Evolutionary conservation across 768 basidiomycete genomes (phyloP).

Genomic region (Mycena polygramma): DNA sequence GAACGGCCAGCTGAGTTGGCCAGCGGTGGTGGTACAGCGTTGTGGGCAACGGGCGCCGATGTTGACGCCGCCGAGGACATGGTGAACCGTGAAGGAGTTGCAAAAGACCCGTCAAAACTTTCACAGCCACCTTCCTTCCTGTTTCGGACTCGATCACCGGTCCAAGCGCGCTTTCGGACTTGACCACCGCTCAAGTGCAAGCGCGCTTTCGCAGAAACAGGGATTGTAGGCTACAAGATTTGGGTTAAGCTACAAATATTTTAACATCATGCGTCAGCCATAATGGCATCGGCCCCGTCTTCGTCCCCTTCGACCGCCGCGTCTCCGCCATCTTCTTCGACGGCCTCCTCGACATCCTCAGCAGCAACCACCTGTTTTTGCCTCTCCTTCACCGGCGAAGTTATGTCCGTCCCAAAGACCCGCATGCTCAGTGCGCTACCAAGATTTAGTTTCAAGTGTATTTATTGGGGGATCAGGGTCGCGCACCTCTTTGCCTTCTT

Average conservation of each 20-base stretch:
- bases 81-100: not conserved
- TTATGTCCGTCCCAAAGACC: slow-evolving; percentile 86
- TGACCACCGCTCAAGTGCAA: too few relatives aligned
- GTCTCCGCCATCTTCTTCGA: not conserved
- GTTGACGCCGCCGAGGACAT: slow-evolving; percentile 58
- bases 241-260: not conserved
- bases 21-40: slow-evolving; percentile 78
- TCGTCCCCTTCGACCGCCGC: not conserved
- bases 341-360: slow-evolving; percentile 14
- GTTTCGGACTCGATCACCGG: not conserved
- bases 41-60: slow-evolving; percentile 74
- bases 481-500: slow-evolving; percentile 94
- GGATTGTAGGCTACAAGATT: slow-evolving; percentile 1
- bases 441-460: slow-evolving; percentile 10
- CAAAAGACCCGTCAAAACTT: slow-evolving; percentile 20
- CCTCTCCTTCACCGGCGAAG: slow-evolving; percentile 45
- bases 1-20: slow-evolving; percentile 72
- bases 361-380: slow-evolving; percentile 1
- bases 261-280: slow-evolving; percentile 11
- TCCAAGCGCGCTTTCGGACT: too few relatives aligned
- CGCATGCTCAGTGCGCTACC: slow-evolving; percentile 88
- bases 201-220: too few relatives aligned
- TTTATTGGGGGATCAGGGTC: not conserved
- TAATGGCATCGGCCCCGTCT: not conserved
- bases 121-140: slow-evolving; percentile 10